Evolutionary conservation across 345 rosid species (phyloP), one percentile per base, ranked within the genome.

Genomic region (Citrus australasica): DNA sequence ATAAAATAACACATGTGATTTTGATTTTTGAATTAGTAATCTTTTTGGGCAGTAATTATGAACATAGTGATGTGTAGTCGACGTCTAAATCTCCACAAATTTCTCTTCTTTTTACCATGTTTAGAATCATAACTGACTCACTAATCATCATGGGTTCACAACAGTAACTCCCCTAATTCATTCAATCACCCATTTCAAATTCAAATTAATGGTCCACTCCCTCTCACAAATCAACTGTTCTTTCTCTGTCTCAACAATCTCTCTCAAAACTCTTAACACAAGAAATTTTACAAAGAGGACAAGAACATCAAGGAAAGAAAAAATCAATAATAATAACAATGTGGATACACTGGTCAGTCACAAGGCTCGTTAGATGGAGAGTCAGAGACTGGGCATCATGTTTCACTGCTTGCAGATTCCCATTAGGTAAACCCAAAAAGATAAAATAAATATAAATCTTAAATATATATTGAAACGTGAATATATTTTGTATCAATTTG

Each of bases 341-440:
- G 91, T 83, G 80, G 79, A 84, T 89, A 22, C 87, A 83, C 48
- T 86, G 85, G 85, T 86, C 89, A 35, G 78, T 84, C 40, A 84
- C 84, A 80, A 87, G 80, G 81, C 79, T 88, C 64, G 86, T 89
- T 6, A 82, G 91, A 78, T 88, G 93, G 92, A 71, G 91, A 79
- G 84, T 88, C 24, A 88, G 79, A 76, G 93, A 90, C 78, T 86
- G 87, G 89, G 89, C 88, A 27, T 87, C 93, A 16, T 90, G 93
- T 81, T 88, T 90, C 89, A 82, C 88, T 81, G 86, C 89, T 80
- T 85, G 86, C 88, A 83, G 82, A 48, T 66, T 84, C 69, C 87
- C 91, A 67, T 42, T 84, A 83, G 92, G 94, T 91, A 77, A 53
- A 48, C 53, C 48, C 48, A 8, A 40, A 9, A 40, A 40, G 9